Conservation (phyloP, 495 filamentous ascomycete genomes). For the Neurospora hispaniola region DNA sequence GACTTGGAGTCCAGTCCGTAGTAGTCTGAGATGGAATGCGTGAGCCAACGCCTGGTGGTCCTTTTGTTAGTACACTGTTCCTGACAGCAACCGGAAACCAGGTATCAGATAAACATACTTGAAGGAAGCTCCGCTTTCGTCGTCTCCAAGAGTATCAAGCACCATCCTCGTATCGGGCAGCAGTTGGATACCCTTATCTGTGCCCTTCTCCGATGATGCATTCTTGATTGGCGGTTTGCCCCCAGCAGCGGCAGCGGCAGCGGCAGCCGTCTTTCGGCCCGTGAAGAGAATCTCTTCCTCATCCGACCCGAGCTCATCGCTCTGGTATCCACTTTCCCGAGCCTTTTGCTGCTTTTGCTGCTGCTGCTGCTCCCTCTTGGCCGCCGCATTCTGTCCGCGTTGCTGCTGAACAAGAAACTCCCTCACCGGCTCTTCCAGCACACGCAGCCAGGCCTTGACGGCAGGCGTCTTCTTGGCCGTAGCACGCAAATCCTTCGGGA, state of each 20-base stretch:
- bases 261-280: constrained; percentile 42
- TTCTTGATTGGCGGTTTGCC: constrained; percentile 16
- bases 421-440: constrained; percentile 39
- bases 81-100: neutral
- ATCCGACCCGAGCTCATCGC: constrained; percentile 46
- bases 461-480: constrained; percentile 39
- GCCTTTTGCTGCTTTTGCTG: neutral
- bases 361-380: neutral
- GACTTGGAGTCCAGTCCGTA: constrained; percentile 85
- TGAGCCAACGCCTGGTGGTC: constrained; percentile 73
- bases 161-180: constrained; percentile 61
- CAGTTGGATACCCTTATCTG: constrained; percentile 36
- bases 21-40: constrained; percentile 84
- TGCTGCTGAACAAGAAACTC: constrained; percentile 25
- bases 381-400: constrained; percentile 18
- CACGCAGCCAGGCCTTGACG: constrained; percentile 35
- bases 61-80: neutral
- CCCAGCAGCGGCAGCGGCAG: constrained; percentile 24
- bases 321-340: constrained; percentile 25
- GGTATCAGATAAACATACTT: constrained; percentile 44
- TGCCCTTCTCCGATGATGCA: constrained; percentile 23
- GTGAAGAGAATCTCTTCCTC: constrained; percentile 95
- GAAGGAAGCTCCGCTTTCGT: constrained; percentile 60
- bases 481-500: constrained; percentile 49
- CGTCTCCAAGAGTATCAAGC: constrained; percentile 63